A percentile compares a stretch with the other conserved stretches of the same genome.
These are phyloP conservation scores for Paecilomyces variotii DNA, from an alignment of 2,329 filamentous ascomycete genomes.

Conservation along the genomic window DNA sequence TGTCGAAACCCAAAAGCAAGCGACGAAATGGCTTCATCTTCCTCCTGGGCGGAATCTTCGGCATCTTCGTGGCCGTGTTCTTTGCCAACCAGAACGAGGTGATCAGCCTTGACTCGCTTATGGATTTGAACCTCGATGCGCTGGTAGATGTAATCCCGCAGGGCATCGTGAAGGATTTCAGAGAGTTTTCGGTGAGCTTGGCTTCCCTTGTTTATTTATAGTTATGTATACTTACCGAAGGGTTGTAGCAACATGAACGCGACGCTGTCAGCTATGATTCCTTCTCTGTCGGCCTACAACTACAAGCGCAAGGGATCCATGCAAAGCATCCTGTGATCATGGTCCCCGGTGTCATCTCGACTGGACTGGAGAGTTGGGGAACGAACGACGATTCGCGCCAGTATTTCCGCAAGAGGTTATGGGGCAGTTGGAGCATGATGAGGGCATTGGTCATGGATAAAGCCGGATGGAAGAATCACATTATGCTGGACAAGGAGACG, in stretches of 20 bases:
- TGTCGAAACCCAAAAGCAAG: constrained; percentile 48
- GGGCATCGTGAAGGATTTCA: constrained; percentile 75
- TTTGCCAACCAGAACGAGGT: constrained; percentile 86
- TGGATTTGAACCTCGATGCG: constrained; percentile 70
- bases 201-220: constrained; percentile 11
- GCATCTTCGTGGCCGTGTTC: constrained; percentile 78
- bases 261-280: constrained; percentile 87
- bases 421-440: constrained; percentile 99
- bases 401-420: constrained; percentile 89
- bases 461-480: constrained; percentile 86
- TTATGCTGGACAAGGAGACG: constrained; percentile 90
- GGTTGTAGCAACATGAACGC: constrained; percentile 63
- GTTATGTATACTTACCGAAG: constrained; percentile 4
- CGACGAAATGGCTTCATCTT: constrained; percentile 77
- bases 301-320: constrained; percentile 68
- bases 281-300: constrained; percentile 81
- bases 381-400: constrained; percentile 75
- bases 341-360: constrained; percentile 96
- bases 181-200: constrained; percentile 65
- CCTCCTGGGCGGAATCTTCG: constrained; percentile 78
- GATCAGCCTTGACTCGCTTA: constrained; percentile 68
- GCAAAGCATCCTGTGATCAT: constrained; percentile 89
- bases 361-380: constrained; percentile 92
- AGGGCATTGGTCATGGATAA: constrained; percentile 87
- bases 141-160: constrained; percentile 82